Base-by-base conservation (phyloP, 2,329 filamentous ascomycete species). In the Leptographium lundbergii region DNA sequence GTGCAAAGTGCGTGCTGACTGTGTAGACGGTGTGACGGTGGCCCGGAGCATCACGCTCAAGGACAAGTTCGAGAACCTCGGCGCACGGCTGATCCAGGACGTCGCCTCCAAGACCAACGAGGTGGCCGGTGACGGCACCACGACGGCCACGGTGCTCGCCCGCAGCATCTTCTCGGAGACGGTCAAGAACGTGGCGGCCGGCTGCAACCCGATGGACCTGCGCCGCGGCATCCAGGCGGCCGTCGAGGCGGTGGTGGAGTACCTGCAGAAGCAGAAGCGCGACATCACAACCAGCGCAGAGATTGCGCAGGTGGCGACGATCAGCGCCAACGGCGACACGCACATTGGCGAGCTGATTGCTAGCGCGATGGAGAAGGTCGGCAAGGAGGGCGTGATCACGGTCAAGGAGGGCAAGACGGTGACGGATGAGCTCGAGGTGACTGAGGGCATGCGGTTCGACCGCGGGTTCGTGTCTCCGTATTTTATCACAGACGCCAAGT, bases 341-440 rank as follows among this genome's bases (percentile, higher is more conserved):
- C 91, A 96, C 77, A 89, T 99, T 70, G 94, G 94, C 69, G 86
- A 90, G 77, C 84, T 99, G 72, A 94, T 99, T 74, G 91, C 94
- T 72, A 96, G 86, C 72, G 94, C 94, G 67, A 99, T 99, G 94
- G 94, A 99, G 84, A 96, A 95, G 84, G 94, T 99, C 64, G 94
- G 94, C 76, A 99, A 99, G 84, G 94, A 99, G 81, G 94, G 94
- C 81, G 94, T 99, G 71, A 99, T 99, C 75, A 99, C 94, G 61
- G 92, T 97, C 71, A 99, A 99, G 87, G 94, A 99, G 82, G 94
- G 94, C 73, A 99, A 97, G 88, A 97, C 94, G 62, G 87, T 95
- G 71, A 85, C 89, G 69, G 94, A 99, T 68, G 94, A 99, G 84
- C 87, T 99, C 59, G 94, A 99, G 79, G 86, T 99, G 63, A 99